Conservation (phyloP, 148 eudicot species). For the Rhododendron molle region DNA sequence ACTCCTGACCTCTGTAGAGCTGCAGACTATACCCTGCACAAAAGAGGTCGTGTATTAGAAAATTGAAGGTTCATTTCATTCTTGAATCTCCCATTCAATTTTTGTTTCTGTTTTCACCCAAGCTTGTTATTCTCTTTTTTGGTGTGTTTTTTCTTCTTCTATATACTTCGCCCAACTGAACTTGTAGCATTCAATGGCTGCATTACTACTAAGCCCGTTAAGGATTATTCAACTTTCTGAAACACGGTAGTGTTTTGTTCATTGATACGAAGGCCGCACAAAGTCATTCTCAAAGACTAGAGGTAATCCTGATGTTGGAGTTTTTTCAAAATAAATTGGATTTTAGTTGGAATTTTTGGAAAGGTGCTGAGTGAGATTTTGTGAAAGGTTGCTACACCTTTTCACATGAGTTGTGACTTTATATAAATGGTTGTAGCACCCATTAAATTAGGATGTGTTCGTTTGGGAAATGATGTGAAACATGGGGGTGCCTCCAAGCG, state of each 20-base stretch:
- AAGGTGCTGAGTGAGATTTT: too few relatives aligned
- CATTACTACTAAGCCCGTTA: not conserved
- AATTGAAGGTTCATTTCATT: not conserved
- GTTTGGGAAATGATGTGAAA: too few relatives aligned
- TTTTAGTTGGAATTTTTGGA: too few relatives aligned
- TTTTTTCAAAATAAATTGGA: too few relatives aligned
- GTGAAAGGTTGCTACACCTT: too few relatives aligned
- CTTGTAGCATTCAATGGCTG: not conserved
- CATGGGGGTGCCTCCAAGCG: too few relatives aligned
- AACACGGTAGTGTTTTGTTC: not conserved
- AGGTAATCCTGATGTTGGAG: too few relatives aligned
- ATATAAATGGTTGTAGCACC: too few relatives aligned
- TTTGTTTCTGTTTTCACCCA: not conserved
- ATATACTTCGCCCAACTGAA: not conserved
- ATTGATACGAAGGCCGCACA: too few relatives aligned
- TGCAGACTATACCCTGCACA: slow-evolving; percentile 48
- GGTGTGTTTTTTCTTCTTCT: not conserved
- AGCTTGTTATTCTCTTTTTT: not conserved
- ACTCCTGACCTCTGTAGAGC: slow-evolving; percentile 78
- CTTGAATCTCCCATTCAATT: not conserved
- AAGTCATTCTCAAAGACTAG: too few relatives aligned
- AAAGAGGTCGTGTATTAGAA: slow-evolving; percentile 39
- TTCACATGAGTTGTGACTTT: too few relatives aligned
- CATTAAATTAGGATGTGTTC: too few relatives aligned
- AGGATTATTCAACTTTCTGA: not conserved